phyloP scores from a whole-genome alignment of 208 protist species.

The Acanthamoeba lenticulata region DNA sequence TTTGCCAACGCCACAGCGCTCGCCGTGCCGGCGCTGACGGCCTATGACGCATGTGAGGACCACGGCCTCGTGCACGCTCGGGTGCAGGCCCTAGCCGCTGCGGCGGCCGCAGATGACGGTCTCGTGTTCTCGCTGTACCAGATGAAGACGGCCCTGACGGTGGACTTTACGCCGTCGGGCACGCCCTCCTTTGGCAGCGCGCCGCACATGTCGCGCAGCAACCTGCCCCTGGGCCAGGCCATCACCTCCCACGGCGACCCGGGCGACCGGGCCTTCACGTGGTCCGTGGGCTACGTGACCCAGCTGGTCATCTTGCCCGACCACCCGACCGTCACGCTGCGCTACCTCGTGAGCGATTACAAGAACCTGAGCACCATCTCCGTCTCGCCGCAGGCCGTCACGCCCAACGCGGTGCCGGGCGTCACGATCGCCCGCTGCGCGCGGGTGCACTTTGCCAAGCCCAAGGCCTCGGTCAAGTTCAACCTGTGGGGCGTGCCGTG shows the following conservation, averaged over 20 bases:
- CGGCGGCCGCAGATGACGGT: too few species aligned
- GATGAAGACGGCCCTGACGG: not conserved
- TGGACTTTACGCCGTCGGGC: constrained; percentile 30
- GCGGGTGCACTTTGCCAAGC: not conserved
- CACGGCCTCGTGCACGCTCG: too few species aligned
- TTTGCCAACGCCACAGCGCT: not conserved
- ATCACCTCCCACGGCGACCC: constrained; percentile 11
- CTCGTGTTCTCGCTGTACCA: not conserved
- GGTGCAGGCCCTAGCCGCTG: not conserved
- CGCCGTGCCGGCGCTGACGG: not conserved
- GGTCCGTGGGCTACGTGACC: constrained; percentile 15
- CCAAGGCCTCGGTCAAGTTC: not conserved
- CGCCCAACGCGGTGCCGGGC: not conserved
- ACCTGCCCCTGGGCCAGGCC: not conserved
- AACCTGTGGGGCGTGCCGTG: not conserved
- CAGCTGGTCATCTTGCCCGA: not conserved
- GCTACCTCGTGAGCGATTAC: constrained; percentile 9
- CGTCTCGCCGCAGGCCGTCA: not conserved
- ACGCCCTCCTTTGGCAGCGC: not conserved
- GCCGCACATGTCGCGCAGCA: not conserved
- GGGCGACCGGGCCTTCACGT: constrained; percentile 14
- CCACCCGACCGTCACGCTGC: not conserved
- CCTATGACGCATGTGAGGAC: not conserved
- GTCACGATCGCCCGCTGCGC: not conserved
- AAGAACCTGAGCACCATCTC: not conserved